phyloP scores from a whole-genome alignment of 148 eudicot species.

The Amaranthus hypochondriacus region DNA sequence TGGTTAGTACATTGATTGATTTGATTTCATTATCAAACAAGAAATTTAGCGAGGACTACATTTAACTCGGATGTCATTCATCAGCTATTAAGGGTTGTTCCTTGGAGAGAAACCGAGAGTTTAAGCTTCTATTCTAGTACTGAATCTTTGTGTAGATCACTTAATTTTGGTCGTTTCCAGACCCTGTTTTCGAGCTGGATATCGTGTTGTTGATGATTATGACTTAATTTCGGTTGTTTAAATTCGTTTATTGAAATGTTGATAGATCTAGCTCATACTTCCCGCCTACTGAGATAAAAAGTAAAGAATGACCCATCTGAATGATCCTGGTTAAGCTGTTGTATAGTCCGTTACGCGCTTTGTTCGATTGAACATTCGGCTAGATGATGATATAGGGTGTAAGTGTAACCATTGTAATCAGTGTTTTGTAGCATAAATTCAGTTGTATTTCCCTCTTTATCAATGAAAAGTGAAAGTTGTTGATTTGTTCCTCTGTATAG shows the following conservation, averaged over 20 bases:
- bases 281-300: neutral
- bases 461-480: neutral
- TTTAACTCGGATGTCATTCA: conserved; percentile 16
- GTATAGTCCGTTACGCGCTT: conserved; percentile 17
- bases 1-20: conserved; percentile 5
- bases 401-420: conserved; percentile 13
- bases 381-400: conserved; percentile 7
- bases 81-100: neutral
- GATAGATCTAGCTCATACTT: conserved; percentile 17
- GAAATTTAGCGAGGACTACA: neutral
- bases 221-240: conserved; percentile 7
- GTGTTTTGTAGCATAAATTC: conserved; percentile 1
- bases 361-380: conserved; percentile 11
- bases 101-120: conserved; percentile 15
- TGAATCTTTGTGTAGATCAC: conserved; percentile 21
- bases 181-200: conserved; percentile 5
- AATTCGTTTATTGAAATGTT: conserved; percentile 17
- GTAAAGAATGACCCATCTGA: conserved; percentile 8
- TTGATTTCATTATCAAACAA: neutral
- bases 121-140: conserved; percentile 24
- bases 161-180: conserved; percentile 15
- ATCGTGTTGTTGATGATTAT: conserved; percentile 6
- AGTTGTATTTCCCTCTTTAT: neutral
- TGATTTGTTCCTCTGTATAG: neutral
- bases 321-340: conserved; percentile 9